phyloP scores from a whole-genome alignment of 2,329 filamentous ascomycete genomes.

The Stemphylium lycopersici region DNA sequence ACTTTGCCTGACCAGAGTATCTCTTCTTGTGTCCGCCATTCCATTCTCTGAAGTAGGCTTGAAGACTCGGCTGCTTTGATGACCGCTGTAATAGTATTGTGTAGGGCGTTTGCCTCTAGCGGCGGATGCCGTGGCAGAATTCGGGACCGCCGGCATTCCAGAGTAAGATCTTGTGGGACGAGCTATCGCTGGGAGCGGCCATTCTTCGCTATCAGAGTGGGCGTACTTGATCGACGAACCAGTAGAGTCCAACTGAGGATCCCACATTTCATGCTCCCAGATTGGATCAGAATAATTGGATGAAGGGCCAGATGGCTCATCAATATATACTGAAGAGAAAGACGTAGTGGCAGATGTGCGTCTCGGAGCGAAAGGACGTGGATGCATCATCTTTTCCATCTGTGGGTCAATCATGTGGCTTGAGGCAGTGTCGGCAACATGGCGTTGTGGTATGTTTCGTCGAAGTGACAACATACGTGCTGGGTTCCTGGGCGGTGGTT shows the following conservation, averaged over 20 bases:
- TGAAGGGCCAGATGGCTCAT: slow-evolving; percentile 28
- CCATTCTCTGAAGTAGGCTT: slow-evolving; percentile 11
- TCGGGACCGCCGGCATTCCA: neutral
- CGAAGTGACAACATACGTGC: slow-evolving; percentile 36
- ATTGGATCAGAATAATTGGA: slow-evolving; percentile 25
- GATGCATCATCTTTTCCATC: slow-evolving; percentile 48
- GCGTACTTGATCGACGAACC: slow-evolving; percentile 31
- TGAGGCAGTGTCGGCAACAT: slow-evolving; percentile 26
- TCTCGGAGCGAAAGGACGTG: slow-evolving; percentile 30
- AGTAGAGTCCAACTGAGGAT: slow-evolving; percentile 18
- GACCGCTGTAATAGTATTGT: slow-evolving; percentile 23
- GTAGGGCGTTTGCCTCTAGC: slow-evolving; percentile 28
- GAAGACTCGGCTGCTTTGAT: slow-evolving; percentile 16
- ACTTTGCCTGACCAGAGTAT: slow-evolving; percentile 31
- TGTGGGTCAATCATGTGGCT: slow-evolving; percentile 37
- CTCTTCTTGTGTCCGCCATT: slow-evolving; percentile 25
- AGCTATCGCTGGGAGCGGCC: slow-evolving; percentile 9
- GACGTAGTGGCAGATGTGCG: slow-evolving; percentile 37
- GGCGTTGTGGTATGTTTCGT: slow-evolving; percentile 7
- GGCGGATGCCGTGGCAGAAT: slow-evolving; percentile 4
- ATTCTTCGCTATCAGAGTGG: slow-evolving; percentile 22
- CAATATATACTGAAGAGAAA: slow-evolving; percentile 43
- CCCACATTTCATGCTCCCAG: slow-evolving; percentile 30
- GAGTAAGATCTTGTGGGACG: slow-evolving; percentile 22
- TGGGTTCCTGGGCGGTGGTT: slow-evolving; percentile 38